Base-by-base conservation (phyloP, 1,139 yeast genomes). In the Debaryomyces fabryi region DNA sequence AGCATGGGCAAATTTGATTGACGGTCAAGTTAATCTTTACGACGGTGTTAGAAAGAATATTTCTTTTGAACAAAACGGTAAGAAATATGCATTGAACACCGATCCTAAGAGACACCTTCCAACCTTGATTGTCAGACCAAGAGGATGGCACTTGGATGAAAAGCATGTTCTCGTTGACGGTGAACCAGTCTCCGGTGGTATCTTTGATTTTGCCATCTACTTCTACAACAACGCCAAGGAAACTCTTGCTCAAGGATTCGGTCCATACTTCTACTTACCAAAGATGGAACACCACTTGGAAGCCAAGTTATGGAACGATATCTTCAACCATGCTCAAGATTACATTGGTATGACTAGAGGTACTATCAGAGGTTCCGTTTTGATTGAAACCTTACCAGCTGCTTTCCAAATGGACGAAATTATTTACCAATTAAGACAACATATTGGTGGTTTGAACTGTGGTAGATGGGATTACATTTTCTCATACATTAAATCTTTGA, bases 1-100 rank as follows among this genome's bases (percentile, higher is more conserved):
- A 58, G 92, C 98, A 32, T 93, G 98, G 98, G 72, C 72, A 58
- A 91, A 90, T 71, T 80, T 89, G 77, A 83, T 88, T 52, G 81
- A 77, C 48, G 99, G 98, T 50, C 99, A 93, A 74, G 90, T 88
- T 57, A 92, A 93, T 71, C 76, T 93, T 62, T 91, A 83, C 71
- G 98, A 93, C 65, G 97, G 91, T 35, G 80, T 86, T 47, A 79
- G 93, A 69, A 79, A 84, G 60, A 79, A 84, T 62, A 76, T 86
- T 62, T 71, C 76, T 53, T 85, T 78, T 60, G 65, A 68, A 39
- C 73, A 84, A 42, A 81, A 82, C 52, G 81, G 82, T 50, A 86
- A 86, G 71, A 69, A 74, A 52, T 86, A 86, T 71, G 71, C 78
- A 62, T 77, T 86, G 62, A 81, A 85, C 59, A 62, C 65, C 56